Percentiles rank a stretch among this genome's conserved stretches.
These are phyloP conservation scores for Trapa incisa DNA, from an alignment of 345 rosid genomes.

Conservation along the genomic window DNA sequence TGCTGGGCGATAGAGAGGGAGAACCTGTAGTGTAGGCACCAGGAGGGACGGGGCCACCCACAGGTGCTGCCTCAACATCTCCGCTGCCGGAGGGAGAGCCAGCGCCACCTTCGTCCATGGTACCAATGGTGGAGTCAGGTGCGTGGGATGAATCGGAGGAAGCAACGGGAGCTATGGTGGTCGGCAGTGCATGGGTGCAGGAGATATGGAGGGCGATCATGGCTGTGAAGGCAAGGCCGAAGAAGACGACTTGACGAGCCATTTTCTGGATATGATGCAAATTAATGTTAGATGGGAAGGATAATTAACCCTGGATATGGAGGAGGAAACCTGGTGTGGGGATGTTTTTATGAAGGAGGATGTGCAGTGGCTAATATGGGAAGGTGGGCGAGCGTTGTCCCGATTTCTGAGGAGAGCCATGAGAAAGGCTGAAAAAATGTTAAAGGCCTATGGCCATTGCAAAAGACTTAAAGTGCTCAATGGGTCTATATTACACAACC, in stretches of 20 bases:
- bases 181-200: background rate
- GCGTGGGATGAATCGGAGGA: background rate
- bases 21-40: background rate
- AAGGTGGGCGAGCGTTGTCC: no score
- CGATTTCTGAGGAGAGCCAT: no score
- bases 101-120: no score
- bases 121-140: no score
- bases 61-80: background rate
- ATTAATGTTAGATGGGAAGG: no score
- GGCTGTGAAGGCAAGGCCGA: slow-evolving; percentile 7
- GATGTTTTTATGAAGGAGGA: background rate
- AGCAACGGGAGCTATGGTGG: background rate
- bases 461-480: no score
- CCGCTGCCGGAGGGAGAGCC: no score
- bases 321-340: no score
- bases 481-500: no score
- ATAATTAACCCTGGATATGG: no score
- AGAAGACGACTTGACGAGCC: slow-evolving; percentile 3
- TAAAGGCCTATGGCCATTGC: no score
- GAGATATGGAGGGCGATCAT: background rate
- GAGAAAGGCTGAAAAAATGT: no score
- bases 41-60: background rate
- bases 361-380: slow-evolving; percentile 1
- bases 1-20: background rate
- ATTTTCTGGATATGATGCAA: background rate